Evolutionary conservation across 2,329 filamentous ascomycete genomes (phyloP).

Genomic region (Hymenoscyphus albidus): DNA sequence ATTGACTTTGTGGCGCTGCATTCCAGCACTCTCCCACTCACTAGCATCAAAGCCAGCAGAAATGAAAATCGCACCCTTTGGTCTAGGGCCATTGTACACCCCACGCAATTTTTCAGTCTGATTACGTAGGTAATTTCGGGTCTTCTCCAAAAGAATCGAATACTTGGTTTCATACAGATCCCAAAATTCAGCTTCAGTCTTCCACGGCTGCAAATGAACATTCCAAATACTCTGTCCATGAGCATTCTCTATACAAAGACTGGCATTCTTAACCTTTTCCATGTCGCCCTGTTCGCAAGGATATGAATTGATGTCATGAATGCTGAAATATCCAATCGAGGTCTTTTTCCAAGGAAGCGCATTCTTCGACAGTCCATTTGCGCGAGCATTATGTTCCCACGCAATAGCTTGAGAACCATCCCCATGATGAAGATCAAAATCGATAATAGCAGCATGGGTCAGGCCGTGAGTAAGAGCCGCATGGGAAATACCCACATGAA

Average conservation of each 20-base stretch:
- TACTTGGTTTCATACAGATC: slow-evolving; percentile 79
- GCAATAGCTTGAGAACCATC: slow-evolving; percentile 94
- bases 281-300: slow-evolving; percentile 93
- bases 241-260: slow-evolving; percentile 88
- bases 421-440: slow-evolving; percentile 88
- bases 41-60: slow-evolving; percentile 97
- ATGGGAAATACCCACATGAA: slow-evolving; percentile 94
- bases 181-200: slow-evolving; percentile 83
- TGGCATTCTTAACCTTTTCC: slow-evolving; percentile 90
- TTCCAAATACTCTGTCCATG: slow-evolving; percentile 97
- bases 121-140: slow-evolving; percentile 67
- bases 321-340: slow-evolving; percentile 89
- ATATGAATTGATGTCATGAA: slow-evolving; percentile 98
- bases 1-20: slow-evolving; percentile 95
- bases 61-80: slow-evolving; percentile 86
- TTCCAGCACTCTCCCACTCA: slow-evolving; percentile 85
- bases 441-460: slow-evolving; percentile 85
- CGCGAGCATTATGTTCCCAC: slow-evolving; percentile 81
- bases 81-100: slow-evolving; percentile 53
- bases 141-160: slow-evolving; percentile 71
- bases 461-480: slow-evolving; percentile 78
- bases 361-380: slow-evolving; percentile 62
- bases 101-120: slow-evolving; percentile 65
- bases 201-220: slow-evolving; percentile 87
- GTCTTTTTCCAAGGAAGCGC: slow-evolving; percentile 74